Evolutionary conservation across 2,329 filamentous ascomycete genomes (phyloP).

Genomic region (Cytospora schulzeri): DNA sequence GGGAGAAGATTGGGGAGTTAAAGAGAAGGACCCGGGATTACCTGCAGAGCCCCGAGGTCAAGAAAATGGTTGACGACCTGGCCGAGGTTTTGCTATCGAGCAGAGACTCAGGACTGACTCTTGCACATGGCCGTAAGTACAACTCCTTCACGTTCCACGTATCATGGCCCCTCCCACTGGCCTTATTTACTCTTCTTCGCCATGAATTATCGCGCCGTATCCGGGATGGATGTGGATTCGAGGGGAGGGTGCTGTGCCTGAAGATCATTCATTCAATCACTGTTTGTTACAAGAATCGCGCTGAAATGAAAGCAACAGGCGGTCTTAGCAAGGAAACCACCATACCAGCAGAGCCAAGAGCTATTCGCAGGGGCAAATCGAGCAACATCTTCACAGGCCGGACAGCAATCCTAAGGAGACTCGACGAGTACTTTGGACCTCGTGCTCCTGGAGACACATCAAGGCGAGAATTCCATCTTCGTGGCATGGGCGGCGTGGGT

Average conservation of each 20-base stretch:
- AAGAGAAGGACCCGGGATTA: slow-evolving; percentile 33
- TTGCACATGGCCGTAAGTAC: slow-evolving; percentile 31
- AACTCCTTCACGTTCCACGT: too few species aligned
- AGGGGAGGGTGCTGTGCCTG: too few species aligned
- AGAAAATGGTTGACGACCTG: slow-evolving; percentile 29
- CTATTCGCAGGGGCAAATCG: slow-evolving; percentile 15
- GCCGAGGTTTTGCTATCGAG: slow-evolving; percentile 28
- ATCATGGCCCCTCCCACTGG: too few species aligned
- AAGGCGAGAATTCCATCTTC: slow-evolving; percentile 32
- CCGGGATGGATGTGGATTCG: too few species aligned
- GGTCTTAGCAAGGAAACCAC: slow-evolving; percentile 28
- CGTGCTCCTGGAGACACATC: slow-evolving; percentile 11
- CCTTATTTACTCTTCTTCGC: too few species aligned
- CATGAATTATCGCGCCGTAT: too few species aligned
- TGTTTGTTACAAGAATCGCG: too few species aligned
- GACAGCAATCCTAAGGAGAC: slow-evolving; percentile 29
- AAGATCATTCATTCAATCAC: background rate
- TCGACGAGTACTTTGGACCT: slow-evolving; percentile 28
- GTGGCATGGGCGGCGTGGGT: slow-evolving; percentile 36
- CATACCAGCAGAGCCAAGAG: slow-evolving; percentile 12
- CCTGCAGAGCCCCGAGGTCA: slow-evolving; percentile 25
- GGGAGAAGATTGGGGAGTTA: slow-evolving; percentile 33
- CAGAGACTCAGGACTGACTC: slow-evolving; percentile 26
- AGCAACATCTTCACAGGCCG: slow-evolving; percentile 35
- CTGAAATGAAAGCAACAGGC: slow-evolving; percentile 12